Evolutionary conservation across 306 rosid species (phyloP), one percentile per base, ranked within the genome.

Genomic region (Sechiopsis laciniata): DNA sequence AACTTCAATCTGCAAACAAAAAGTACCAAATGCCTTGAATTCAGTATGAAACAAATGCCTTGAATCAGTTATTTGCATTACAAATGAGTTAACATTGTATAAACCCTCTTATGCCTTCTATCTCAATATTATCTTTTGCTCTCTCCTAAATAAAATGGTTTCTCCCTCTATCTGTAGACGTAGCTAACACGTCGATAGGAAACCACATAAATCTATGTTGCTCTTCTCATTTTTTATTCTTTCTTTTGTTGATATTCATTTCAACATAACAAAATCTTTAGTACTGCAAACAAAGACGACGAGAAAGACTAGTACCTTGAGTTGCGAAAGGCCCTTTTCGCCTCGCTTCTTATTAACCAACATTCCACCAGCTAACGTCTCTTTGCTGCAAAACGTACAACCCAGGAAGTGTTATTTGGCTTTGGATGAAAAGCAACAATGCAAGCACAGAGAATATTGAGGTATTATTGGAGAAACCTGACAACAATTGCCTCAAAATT

Each of bases 351-450:
- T 89, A 80, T 91, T 94, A 20, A 94, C 96, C 8, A 96, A 90
- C 75, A 89, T 80, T 60, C 99, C 99, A 54, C 99, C 99, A 0
- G 92, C 89, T 76, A 91, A 69, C 35, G 99, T 94, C 82, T 94
- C 99, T 83, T 91, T 94, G 86, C 99, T 94, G 85, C 75, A 42
- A 20, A 42, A 58, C 20, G 53, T 35, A 68, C 12, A 68, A 11
- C 26, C 40, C 57, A 48, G 56, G 0, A n/a, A 66, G 8, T 42
- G 29, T 42, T 20, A 3, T 42, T 66, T 12, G 32, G 24, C 54
- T 37, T 40, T 40, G 32, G 72, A 66, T 19, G 10, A 21, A 46
- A 32, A 68, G 24, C 17, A 21, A 45, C 53, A 40, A 45, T 53
- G 13, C 19, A 68, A 19, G 0, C 2, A 19, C 10, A 4, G 55